Conservation (phyloP, 2,329 filamentous ascomycete species). For the Aschersonia sp. region DNA sequence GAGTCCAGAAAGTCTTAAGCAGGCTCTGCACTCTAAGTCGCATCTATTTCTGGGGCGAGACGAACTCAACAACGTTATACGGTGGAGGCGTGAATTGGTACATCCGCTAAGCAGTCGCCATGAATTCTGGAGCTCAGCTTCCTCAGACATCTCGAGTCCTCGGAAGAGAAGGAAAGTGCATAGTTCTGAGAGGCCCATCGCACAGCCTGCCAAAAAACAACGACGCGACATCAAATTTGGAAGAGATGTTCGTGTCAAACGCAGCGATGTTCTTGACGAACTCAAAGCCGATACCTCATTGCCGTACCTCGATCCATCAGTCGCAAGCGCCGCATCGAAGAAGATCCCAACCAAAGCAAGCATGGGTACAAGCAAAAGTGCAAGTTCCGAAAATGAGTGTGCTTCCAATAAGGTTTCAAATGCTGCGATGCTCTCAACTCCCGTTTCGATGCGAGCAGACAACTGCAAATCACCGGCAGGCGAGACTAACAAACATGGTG, state of each 20-base stretch:
- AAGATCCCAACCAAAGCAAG: constrained; percentile 5
- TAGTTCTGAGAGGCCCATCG: constrained; percentile 18
- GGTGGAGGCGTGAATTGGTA: constrained; percentile 16
- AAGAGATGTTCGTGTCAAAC: neutral
- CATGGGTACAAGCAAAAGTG: neutral
- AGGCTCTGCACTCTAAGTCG: constrained; percentile 11
- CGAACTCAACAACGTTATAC: constrained; percentile 16
- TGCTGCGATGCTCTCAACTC: constrained; percentile 12
- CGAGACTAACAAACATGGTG: neutral
- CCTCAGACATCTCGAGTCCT: constrained; percentile 3
- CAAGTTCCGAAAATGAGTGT: constrained; percentile 6
- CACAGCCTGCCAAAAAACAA: constrained; percentile 14
- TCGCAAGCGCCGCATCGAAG: constrained; percentile 3
- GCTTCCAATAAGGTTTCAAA: constrained; percentile 4
- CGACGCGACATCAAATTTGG: constrained; percentile 5
- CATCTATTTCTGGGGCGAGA: constrained; percentile 17
- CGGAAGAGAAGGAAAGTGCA: constrained; percentile 12
- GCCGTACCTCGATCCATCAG: constrained; percentile 2
- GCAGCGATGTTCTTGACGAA: constrained; percentile 7
- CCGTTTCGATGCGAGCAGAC: constrained; percentile 10
- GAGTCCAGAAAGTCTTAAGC: constrained; percentile 24
- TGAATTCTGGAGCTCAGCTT: constrained; percentile 9
- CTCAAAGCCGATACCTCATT: constrained; percentile 2
- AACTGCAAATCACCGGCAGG: neutral
- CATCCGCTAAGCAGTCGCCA: constrained; percentile 3